Base-by-base conservation (phyloP, 768 basidiomycete genomes). In the Boletus patriciae region DNA sequence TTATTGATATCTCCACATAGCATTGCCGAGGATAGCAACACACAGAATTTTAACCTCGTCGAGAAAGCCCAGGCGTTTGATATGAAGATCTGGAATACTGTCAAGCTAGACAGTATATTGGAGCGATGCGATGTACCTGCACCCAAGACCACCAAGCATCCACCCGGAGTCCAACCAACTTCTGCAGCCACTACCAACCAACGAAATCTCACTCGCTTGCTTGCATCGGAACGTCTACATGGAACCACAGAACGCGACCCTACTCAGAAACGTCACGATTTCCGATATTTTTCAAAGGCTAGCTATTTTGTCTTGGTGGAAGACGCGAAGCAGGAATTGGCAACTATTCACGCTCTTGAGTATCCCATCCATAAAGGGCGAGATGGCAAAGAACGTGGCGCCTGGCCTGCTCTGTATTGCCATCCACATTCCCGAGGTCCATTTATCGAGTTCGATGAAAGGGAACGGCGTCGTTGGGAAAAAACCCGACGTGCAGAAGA, bases 211-310 rank as follows among this genome's bases (percentile, higher is more conserved):
- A 81, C 80, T 13, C 82, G 78, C 34, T 78, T 90, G 18, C 76
- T 92, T 42, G 85, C 92, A 63, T 87, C 88, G 19, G 97, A 98
- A 70, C 86, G 86, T 58, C 72, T 91, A 41, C 85, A 92, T 60
- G 97, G 97, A 45, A 80, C 80, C 4, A 87, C 84, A 18, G 97
- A 99, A 76, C 90, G 96, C 45, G 97, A 99, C 73, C 88, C 92
- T 1, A 86, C 83, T 19, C 90, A 94, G 59, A 91, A 84, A 59
- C 85, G 94, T 48, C 87, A 89, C 60, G 94, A 95, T 71, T 92
- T 85, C 67, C 83, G 81, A 54, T 99, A 98, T 70, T 98, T 98
- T 72, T 73, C 82, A 18, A 83, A 85, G 41, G 79, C 80, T 41
- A 83, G 81, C 50, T 86, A 82, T 67, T 98, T 93, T 69, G 80